phyloP scores from a whole-genome alignment of 1,284 basidiomycete genomes.

The Ceratobasidium sp. region DNA sequence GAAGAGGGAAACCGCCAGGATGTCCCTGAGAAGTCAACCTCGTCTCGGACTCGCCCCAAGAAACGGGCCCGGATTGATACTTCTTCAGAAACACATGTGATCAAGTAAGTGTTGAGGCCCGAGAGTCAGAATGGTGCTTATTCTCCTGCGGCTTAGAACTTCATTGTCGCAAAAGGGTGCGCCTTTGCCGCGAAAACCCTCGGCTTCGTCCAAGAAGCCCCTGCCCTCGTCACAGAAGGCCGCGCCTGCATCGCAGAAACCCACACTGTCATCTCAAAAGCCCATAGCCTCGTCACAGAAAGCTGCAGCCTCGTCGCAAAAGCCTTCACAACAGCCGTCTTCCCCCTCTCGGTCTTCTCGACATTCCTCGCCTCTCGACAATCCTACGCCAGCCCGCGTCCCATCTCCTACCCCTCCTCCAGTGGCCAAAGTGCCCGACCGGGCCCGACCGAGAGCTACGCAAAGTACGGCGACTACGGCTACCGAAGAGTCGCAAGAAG shows the following conservation, averaged over 20 bases:
- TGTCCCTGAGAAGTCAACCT: no score
- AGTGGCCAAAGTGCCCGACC: neutral
- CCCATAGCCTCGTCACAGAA: neutral
- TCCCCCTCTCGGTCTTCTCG: neutral
- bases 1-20: no score
- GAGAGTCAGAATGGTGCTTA: neutral
- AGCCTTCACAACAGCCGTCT: neutral
- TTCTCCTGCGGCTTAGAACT: neutral
- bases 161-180: neutral
- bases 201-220: neutral
- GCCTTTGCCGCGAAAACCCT: neutral
- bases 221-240: neutral
- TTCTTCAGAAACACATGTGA: neutral
- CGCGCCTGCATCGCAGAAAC: neutral
- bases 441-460: neutral
- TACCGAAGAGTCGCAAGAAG: neutral
- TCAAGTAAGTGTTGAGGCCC: neutral
- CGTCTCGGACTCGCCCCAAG: neutral
- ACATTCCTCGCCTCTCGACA: neutral
- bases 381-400: neutral
- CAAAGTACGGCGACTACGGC: neutral
- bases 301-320: no score
- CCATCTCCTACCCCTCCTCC: neutral
- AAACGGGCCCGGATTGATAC: conserved; percentile 1
- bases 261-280: neutral